Percentiles rank a stretch among this genome's conserved stretches.
phyloP scores from a whole-genome alignment of 1,284 basidiomycete genomes.

The Ustilago curta region DNA sequence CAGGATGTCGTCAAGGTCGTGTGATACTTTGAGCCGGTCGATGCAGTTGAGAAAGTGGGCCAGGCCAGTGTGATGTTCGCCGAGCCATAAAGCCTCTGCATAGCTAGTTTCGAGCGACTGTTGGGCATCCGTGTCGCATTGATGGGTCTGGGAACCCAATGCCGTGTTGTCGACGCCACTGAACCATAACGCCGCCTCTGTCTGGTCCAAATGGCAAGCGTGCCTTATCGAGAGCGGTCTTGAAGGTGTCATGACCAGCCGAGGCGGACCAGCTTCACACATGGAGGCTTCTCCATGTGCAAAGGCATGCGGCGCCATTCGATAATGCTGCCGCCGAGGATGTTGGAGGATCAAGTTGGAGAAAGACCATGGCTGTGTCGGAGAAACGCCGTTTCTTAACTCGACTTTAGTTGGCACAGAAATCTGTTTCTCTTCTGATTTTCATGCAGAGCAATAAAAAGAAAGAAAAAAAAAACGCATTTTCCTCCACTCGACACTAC shows the following conservation, averaged over 20 bases:
- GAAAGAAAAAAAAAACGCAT: too few relatives aligned
- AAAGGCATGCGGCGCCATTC: constrained; percentile 14
- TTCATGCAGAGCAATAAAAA: background rate
- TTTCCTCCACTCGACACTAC: constrained; percentile 7
- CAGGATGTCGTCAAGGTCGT: constrained; percentile 21
- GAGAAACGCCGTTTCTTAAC: constrained; percentile 1
- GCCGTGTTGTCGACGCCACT: constrained; percentile 4
- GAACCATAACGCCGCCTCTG: constrained; percentile 25
- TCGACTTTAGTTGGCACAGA: too few relatives aligned
- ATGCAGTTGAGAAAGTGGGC: constrained; percentile 36
- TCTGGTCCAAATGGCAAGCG: constrained; percentile 34
- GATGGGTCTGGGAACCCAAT: background rate
- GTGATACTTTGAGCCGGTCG: constrained; percentile 21
- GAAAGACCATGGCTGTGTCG: background rate
- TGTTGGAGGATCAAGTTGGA: background rate
- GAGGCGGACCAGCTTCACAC: constrained; percentile 22
- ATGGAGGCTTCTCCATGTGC: background rate
- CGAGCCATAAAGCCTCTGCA: constrained; percentile 43
- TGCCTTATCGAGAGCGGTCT: constrained; percentile 5
- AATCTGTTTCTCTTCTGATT: background rate
- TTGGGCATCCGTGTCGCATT: background rate
- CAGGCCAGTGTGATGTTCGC: constrained; percentile 45
- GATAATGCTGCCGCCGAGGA: background rate
- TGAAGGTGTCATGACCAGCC: background rate
- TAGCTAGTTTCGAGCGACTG: constrained; percentile 20